These are phyloP conservation scores for Populus hybrid DNA, from an alignment of 441 rosid species.

Conservation along the genomic window DNA sequence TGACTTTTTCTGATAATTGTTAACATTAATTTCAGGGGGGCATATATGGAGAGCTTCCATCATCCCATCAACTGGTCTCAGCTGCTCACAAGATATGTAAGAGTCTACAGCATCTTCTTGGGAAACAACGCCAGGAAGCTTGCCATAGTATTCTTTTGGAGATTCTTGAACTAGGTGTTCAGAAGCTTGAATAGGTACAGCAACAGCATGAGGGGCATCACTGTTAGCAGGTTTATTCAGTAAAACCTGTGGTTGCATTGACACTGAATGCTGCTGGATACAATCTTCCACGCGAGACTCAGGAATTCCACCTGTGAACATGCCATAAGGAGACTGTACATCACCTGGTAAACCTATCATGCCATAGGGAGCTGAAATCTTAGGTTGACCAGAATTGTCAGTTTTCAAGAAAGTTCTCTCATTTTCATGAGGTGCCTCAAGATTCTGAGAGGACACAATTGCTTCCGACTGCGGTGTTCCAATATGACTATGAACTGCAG, in stretches of 20 bases:
- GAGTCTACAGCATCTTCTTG: slow-evolving; percentile 31
- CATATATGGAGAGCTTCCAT: slow-evolving; percentile 33
- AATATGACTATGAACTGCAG: slow-evolving; percentile 24
- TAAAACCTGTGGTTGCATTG: slow-evolving; percentile 30
- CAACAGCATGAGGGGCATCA: slow-evolving; percentile 24
- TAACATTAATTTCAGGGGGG: slow-evolving; percentile 27
- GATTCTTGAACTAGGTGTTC: slow-evolving; percentile 30
- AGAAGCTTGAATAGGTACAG: slow-evolving; percentile 27
- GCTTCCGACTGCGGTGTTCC: slow-evolving; percentile 29
- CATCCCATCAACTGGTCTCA: slow-evolving; percentile 38
- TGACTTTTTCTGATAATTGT: slow-evolving; percentile 30
- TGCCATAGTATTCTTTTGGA: slow-evolving; percentile 30
- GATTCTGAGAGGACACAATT: slow-evolving; percentile 28
- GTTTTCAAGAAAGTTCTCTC: slow-evolving; percentile 21
- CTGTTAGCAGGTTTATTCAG: slow-evolving; percentile 26
- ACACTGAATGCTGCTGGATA: slow-evolving; percentile 25
- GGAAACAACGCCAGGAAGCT: slow-evolving; percentile 26
- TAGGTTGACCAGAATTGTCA: slow-evolving; percentile 34
- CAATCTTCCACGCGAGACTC: slow-evolving; percentile 32
- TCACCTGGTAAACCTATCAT: slow-evolving; percentile 27
- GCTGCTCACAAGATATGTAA: slow-evolving; percentile 23
- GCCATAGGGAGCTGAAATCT: slow-evolving; percentile 24
- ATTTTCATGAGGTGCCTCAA: slow-evolving; percentile 27
- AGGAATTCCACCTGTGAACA: slow-evolving; percentile 25
- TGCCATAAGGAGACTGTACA: slow-evolving; percentile 26